Evolutionary conservation across 768 basidiomycete species (phyloP), one percentile per base, ranked within the genome.

Genomic region (Tylopilus intermedius): DNA sequence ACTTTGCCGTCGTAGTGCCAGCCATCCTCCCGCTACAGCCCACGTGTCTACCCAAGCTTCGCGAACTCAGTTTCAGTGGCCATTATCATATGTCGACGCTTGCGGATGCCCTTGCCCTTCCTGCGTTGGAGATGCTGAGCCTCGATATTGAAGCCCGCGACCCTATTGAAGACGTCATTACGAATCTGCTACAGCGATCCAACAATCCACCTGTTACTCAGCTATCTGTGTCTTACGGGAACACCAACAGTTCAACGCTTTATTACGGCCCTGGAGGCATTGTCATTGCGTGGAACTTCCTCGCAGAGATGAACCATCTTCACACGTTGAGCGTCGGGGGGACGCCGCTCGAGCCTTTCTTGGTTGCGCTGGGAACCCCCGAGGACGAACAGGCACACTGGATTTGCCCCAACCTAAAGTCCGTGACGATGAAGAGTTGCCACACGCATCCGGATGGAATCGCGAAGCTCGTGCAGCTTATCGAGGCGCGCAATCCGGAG

Each of bases 71-170:
- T 47, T 65, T 90, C 26, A 83, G 86, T 6, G 87, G 88, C 0
- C 84, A 88, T 61, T 81, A 79, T 56, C 76, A 82, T 22, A 77
- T 90, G 59, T 71, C 76, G 7, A 75, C 76, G 51, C 76, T 90
- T 9, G 66, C 84, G 26, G 86, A 88, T 46, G 76, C 75, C 1
- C 76, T 90, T 40, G 67, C 76, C 22, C 71, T 83, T 11, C 88
- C 88, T 0, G 58, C 66, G 4, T 71, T 90, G 42, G 76, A 76
- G n/a, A 68, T 73, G 24, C 76, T 90, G 14, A 80, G 73, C 2
- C 71, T 90, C 42, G 85, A 89, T 62, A 79, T 90, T 54, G 87
- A 89, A 64, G 75, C 81, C 1, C 79, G 88, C n/a, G 85, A 88
- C 56, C 79, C 85, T 0, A 75, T 88, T 51, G 88, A 89, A 62